Evolutionary conservation across 148 eudicot genomes (phyloP), one percentile per base, ranked within the genome.

Genomic region (Amaranthus hypochondriacus): DNA sequence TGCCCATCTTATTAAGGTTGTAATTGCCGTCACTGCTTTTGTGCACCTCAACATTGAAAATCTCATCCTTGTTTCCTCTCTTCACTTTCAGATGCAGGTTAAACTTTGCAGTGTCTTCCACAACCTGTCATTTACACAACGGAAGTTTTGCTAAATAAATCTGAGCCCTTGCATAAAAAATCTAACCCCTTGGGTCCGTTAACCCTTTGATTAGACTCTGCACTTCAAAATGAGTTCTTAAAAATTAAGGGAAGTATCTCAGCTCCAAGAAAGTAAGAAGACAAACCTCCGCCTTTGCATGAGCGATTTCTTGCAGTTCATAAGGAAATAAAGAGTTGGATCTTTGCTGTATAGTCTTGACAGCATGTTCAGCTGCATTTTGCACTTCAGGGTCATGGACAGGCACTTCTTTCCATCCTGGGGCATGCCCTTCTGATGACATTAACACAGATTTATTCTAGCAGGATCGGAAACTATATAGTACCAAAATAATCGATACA

Each of bases 341-440:
- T 71, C 93, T 87, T 84, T 92, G 87, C 75, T 94, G 97, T 55
- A 94, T 82, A 66, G 86, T 83, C 81, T 87, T 82, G 7, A 94
- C 73, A 70, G 93, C 97, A 80, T 91, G 97, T 67, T 92, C 71
- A 9, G 98, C 98, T 47, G 98, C 97, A 83, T 88, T 92, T 77
- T 87, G 90, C 56, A 94, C 90, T 64, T 89, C 87, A 69, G 98
- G 96, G 81, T 94, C 98, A 75, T 89, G 85, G n/a, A 73, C 88
- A 13, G 97, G 88, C 69, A 94, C 98, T 52, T 89, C 83, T 76
- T 78, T 85, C 96, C 93, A 89, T 56, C 96, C 97, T 0, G 83
- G 69, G 11, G 70, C 81, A 73, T 84, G 88, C 28, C 80, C 91
- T 75, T 81, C 97, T 91, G 86, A n/a, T 67, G 43, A 68, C 70